These are phyloP conservation scores for Salix arbutifolia DNA, from an alignment of 345 rosid species.

Conservation along the genomic window DNA sequence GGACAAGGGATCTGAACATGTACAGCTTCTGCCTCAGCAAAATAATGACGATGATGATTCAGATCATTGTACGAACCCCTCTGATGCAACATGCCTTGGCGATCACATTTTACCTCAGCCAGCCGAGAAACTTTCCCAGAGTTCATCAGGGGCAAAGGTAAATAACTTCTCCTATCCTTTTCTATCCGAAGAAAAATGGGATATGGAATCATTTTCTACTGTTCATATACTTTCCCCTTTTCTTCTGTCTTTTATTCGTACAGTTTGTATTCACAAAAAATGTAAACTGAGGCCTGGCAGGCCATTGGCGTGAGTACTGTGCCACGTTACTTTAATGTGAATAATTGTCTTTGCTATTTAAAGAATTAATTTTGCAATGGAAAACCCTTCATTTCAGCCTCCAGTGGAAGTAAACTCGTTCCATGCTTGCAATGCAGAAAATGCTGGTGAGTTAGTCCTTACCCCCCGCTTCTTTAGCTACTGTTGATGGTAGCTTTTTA, in stretches of 20 bases:
- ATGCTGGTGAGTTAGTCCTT: slow-evolving; percentile 25
- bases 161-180: slow-evolving; percentile 1
- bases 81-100: slow-evolving; percentile 6
- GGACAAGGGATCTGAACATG: slow-evolving; percentile 13
- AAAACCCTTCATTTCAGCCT: slow-evolving; percentile 23
- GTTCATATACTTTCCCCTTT: neutral
- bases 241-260: neutral
- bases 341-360: slow-evolving; percentile 7
- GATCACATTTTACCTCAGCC: slow-evolving; percentile 19
- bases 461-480: neutral
- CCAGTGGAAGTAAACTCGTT: slow-evolving; percentile 11
- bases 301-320: neutral
- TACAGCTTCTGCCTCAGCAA: slow-evolving; percentile 5
- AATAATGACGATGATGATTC: slow-evolving; percentile 12
- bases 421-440: slow-evolving; percentile 18
- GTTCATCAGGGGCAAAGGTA: slow-evolving; percentile 33
- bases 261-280: neutral
- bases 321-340: neutral
- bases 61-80: slow-evolving; percentile 10
- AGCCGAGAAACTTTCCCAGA: slow-evolving; percentile 18
- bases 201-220: neutral
- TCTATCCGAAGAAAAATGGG: neutral
- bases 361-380: slow-evolving; percentile 11
- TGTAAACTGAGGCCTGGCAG: slow-evolving; percentile 2
- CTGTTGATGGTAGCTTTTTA: neutral